These are phyloP conservation scores for Gyromitra esculenta DNA, from an alignment of 2,329 filamentous ascomycete genomes.

Conservation along the genomic window DNA sequence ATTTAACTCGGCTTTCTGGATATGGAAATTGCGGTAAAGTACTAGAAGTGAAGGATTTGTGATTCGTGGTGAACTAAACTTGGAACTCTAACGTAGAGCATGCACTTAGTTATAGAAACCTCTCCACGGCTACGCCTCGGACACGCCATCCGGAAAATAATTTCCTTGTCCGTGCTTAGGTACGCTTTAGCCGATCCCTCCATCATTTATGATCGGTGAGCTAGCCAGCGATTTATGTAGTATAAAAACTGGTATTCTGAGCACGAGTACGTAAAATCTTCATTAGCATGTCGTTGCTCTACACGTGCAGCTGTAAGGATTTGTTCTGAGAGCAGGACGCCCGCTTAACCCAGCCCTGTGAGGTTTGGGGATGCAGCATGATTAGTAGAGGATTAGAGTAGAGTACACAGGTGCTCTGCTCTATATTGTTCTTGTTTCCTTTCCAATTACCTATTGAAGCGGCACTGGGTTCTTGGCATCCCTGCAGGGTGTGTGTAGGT, in stretches of 20 bases:
- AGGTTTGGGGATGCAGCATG: background rate
- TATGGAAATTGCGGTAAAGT: background rate
- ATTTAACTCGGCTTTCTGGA: background rate
- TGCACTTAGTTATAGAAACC: background rate
- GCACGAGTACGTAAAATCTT: too few relatives aligned
- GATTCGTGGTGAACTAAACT: too few relatives aligned
- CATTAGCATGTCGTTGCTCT: background rate
- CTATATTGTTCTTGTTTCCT: background rate
- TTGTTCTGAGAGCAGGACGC: background rate
- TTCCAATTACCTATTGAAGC: too few relatives aligned
- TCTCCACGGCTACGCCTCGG: too few relatives aligned
- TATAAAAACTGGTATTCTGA: too few relatives aligned
- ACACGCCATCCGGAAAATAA: too few relatives aligned
- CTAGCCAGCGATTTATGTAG: too few relatives aligned
- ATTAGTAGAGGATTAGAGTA: background rate
- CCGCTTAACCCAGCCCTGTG: background rate
- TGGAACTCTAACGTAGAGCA: too few relatives aligned
- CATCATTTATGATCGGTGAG: background rate
- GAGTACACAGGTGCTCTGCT: background rate
- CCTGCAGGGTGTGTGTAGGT: background rate
- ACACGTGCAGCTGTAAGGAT: slow-evolving; percentile 2
- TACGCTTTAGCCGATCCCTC: background rate
- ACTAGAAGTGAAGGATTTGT: background rate
- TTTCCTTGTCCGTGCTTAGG: too few relatives aligned
- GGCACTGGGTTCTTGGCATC: slow-evolving; percentile 4